phyloP scores from a whole-genome alignment of 2,329 filamentous ascomycete genomes.

The Amauroascus verrucosus region DNA sequence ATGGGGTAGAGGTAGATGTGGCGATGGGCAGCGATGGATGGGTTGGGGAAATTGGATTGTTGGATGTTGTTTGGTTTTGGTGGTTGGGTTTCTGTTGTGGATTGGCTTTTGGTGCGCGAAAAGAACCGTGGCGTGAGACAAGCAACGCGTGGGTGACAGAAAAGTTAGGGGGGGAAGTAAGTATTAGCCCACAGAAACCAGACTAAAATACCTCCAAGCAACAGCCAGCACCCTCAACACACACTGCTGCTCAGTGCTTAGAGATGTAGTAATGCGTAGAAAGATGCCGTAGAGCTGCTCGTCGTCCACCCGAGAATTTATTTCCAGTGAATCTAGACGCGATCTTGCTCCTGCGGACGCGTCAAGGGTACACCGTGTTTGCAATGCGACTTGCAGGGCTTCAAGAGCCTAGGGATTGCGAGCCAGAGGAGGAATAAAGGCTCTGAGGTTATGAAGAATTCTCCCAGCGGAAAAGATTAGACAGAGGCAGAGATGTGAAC shows the following conservation, averaged over 20 bases:
- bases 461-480: too few species aligned
- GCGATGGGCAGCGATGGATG: constrained; percentile 12
- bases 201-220: background rate
- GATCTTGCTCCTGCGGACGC: background rate
- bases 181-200: constrained; percentile 2
- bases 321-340: background rate
- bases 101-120: constrained; percentile 19
- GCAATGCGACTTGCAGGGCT: too few species aligned
- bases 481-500: too few species aligned
- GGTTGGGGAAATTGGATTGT: constrained; percentile 15
- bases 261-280: background rate
- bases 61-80: constrained; percentile 15
- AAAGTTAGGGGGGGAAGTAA: background rate
- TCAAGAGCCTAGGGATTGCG: background rate
- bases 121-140: constrained; percentile 21
- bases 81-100: constrained; percentile 20
- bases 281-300: background rate
- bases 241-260: background rate
- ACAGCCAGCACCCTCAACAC: background rate
- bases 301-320: background rate
- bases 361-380: background rate
- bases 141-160: constrained; percentile 17
- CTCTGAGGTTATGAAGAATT: too few species aligned
- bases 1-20: background rate
- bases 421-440: too few species aligned